A percentile compares a stretch with the other conserved stretches of the same genome.
Evolutionary conservation across 208 protist species (phyloP).

Genomic region (Strigomonas culicis): DNA sequence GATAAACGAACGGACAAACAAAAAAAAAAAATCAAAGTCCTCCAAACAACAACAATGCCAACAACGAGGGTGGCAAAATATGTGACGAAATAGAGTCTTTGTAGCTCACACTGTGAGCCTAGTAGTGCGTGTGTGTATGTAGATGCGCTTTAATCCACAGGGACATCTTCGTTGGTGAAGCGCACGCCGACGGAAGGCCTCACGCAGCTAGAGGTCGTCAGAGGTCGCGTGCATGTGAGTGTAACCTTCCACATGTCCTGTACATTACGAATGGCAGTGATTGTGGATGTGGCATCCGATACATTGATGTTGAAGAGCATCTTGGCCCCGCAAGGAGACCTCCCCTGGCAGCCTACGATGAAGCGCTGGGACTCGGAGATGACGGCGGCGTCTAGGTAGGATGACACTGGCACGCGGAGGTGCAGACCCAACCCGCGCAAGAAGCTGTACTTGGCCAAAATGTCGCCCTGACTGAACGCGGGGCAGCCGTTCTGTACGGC

Average conservation of each 20-base stretch:
- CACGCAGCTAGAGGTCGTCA: constrained; percentile 3
- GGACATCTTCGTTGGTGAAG: constrained; percentile 35
- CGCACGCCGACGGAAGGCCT: constrained; percentile 38
- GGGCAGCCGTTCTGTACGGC: constrained; percentile 32
- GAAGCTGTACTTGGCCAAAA: constrained; percentile 52
- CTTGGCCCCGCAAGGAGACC: constrained; percentile 48
- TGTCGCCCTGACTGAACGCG: constrained; percentile 39
- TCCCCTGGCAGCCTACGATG: constrained; percentile 50
- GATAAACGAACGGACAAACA: constrained; percentile 4
- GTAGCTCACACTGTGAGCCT: too few relatives aligned
- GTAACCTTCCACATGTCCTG: constrained; percentile 60
- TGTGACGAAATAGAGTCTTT: too few relatives aligned
- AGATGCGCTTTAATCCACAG: constrained; percentile 4
- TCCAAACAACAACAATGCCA: neutral
- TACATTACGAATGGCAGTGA: constrained; percentile 46
- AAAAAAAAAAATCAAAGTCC: neutral
- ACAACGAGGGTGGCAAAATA: too few relatives aligned
- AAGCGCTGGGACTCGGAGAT: constrained; percentile 47
- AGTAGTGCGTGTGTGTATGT: too few relatives aligned
- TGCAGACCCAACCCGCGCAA: constrained; percentile 38
- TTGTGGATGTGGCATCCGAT: constrained; percentile 30
- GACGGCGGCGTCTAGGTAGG: constrained; percentile 37
- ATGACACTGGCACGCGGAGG: constrained; percentile 45
- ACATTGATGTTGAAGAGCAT: constrained; percentile 60
- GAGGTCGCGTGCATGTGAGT: constrained; percentile 28